phyloP scores from a whole-genome alignment of 768 basidiomycete species.

The Pisolithus orientalis region DNA sequence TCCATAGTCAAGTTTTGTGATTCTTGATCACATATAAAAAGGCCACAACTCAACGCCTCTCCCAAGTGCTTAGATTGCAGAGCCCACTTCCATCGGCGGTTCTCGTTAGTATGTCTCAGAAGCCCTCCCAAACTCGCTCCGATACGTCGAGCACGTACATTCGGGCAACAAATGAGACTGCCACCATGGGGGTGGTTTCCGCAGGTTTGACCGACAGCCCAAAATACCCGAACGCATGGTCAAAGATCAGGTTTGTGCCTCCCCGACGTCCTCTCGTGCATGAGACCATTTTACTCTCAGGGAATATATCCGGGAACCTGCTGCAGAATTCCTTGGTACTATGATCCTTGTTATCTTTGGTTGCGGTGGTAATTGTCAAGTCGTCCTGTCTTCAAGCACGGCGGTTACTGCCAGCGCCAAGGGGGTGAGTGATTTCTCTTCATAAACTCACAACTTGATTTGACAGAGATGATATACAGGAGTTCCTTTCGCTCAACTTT shows the following conservation, averaged over 20 bases:
- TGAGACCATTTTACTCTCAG: constrained; percentile 20
- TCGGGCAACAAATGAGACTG: constrained; percentile 1
- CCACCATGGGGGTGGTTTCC: too few relatives aligned
- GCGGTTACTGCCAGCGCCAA: constrained; percentile 41
- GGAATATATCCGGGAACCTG: constrained; percentile 47
- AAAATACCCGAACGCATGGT: constrained; percentile 42
- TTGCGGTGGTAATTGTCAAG: constrained; percentile 51
- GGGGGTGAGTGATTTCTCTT: constrained; percentile 43
- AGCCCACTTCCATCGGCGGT: too few relatives aligned
- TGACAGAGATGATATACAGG: constrained; percentile 6
- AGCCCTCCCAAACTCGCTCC: constrained; percentile 10
- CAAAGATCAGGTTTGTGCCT: constrained; percentile 41
- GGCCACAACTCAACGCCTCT: too few relatives aligned
- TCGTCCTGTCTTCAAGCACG: constrained; percentile 40
- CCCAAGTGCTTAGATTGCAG: too few relatives aligned
- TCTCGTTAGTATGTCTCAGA: constrained; percentile 14
- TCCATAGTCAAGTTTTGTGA: too few relatives aligned
- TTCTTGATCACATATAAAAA: too few relatives aligned
- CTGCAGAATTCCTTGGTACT: constrained; percentile 60
- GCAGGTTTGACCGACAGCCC: too few relatives aligned
- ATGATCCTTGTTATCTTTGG: constrained; percentile 57
- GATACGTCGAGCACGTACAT: constrained; percentile 13
- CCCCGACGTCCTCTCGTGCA: background rate
- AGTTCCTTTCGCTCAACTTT: constrained; percentile 17
- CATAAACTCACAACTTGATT: background rate